A percentile compares a stretch with the other conserved stretches of the same genome.
phyloP scores from a whole-genome alignment of 768 basidiomycete species.

The Xerocomus potaroensis region DNA sequence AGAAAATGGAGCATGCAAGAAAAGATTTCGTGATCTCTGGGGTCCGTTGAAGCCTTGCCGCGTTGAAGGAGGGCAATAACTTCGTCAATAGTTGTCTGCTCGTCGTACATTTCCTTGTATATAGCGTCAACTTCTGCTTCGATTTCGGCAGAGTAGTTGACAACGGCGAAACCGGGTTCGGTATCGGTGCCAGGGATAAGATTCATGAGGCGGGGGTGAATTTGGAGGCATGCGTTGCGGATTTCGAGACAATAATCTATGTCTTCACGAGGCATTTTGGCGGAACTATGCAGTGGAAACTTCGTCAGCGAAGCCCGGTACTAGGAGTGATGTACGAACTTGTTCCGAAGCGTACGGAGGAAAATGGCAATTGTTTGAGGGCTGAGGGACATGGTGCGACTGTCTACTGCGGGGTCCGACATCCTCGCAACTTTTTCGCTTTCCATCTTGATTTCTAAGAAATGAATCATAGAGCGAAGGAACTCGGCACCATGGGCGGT shows the following conservation, averaged over 20 bases:
- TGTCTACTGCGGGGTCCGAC: slow-evolving; percentile 74
- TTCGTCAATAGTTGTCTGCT: slow-evolving; percentile 90
- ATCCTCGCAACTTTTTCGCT: slow-evolving; percentile 74
- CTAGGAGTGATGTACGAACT: slow-evolving; percentile 43
- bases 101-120: slow-evolving; percentile 98
- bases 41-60: slow-evolving; percentile 75
- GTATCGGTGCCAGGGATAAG: slow-evolving; percentile 79
- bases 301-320: slow-evolving; percentile 2
- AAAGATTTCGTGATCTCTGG: slow-evolving; percentile 91
- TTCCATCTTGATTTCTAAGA: slow-evolving; percentile 90
- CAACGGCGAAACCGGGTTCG: slow-evolving; percentile 89
- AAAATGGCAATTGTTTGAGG: slow-evolving; percentile 90
- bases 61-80: slow-evolving; percentile 86
- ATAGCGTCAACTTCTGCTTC: slow-evolving; percentile 92
- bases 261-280: slow-evolving; percentile 71
- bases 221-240: slow-evolving; percentile 87
- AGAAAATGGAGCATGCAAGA: slow-evolving; percentile 99
- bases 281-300: slow-evolving; percentile 46
- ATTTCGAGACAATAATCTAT: slow-evolving; percentile 86
- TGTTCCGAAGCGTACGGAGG: slow-evolving; percentile 81
- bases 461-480: slow-evolving; percentile 79
- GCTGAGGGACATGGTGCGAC: slow-evolving; percentile 81
- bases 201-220: slow-evolving; percentile 95
- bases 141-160: slow-evolving; percentile 83
- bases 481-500: slow-evolving; percentile 80